Base-by-base conservation (phyloP, 2,329 filamentous ascomycete genomes). In the Leptographium procerum region DNA sequence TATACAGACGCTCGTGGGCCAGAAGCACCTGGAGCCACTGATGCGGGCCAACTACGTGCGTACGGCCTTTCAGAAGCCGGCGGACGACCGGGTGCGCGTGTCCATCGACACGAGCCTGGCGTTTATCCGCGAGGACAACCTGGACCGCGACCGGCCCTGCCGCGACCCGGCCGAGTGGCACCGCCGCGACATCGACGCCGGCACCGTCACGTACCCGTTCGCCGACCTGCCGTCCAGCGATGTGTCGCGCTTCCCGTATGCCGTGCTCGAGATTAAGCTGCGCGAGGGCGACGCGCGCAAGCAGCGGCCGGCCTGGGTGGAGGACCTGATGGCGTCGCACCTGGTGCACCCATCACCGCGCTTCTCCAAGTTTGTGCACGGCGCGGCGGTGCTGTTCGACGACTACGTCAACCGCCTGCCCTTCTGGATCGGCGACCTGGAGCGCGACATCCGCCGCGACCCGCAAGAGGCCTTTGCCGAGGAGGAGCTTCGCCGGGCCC, bases 281-380 rank as follows among this genome's bases (percentile, higher is more conserved):
- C 85, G 83, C 67, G 84, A 87, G 60, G 80, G 82, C 40, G 33
- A 48, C 13, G 9, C 24, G 28, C 80, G 83, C 64, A 91, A 89
- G 71, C 83, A 89, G 71, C 83, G 85, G 58, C 86, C 88, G 5
- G 82, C 86, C 63, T 99, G 94, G 94, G 79, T 97, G 36, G 83
- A 91, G 64, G 94, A 99, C 65, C 75, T 99, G 64, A 96, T 95
- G 83, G 80, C 83, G 56, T 96, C 91, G 6, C 92, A 99, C 71
- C 81, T 99, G 5, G 88, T 99, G 62, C 91, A 96, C 69, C 85
- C 91, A 52, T 86, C 88, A 0, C 89, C 91, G 1, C 84, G 88
- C 55, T 99, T 99, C 74, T 96, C 91, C 66, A 99, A 99, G 71
- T 99, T 97, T 66, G 88, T 95, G 2, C 92, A 99, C 66, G 94